Conservation (phyloP, 805 yeast genomes). For the Lachancea meyersii region DNA sequence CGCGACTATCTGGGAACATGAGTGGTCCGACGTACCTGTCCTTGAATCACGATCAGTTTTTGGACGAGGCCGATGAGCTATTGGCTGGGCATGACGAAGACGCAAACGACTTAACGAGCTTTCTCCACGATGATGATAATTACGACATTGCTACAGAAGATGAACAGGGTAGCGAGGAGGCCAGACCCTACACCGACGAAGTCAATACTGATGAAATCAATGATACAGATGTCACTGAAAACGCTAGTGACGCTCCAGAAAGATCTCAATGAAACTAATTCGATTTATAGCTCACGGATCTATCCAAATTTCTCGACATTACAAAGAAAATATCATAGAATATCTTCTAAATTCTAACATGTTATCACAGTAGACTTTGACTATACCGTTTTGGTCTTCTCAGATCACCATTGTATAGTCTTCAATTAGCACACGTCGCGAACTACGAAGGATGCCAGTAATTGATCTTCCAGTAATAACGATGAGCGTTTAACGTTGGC, state of each 20-base stretch:
- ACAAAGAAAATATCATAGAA: no score
- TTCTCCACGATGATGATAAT: constrained; percentile 33
- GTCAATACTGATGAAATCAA: neutral
- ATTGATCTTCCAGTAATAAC: no score
- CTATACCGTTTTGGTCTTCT: no score
- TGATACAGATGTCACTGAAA: no score
- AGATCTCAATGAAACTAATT: no score
- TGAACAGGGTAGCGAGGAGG: constrained; percentile 7
- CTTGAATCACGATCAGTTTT: constrained; percentile 28
- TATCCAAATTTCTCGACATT: no score
- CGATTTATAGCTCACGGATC: no score
- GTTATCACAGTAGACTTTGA: no score
- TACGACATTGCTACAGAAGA: constrained; percentile 35
- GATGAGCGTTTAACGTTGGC: neutral
- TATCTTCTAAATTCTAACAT: no score
- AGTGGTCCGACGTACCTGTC: constrained; percentile 32
- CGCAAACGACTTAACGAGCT: constrained; percentile 42
- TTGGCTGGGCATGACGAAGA: constrained; percentile 40
- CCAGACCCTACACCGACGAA: constrained; percentile 18
- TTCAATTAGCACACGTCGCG: neutral
- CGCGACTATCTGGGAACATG: constrained; percentile 24
- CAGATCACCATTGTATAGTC: no score
- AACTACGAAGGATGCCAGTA: neutral
- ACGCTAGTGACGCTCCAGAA: no score
- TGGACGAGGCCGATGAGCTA: constrained; percentile 35